A percentile compares a stretch with the other conserved stretches of the same genome.
Evolutionary conservation across 257 asterid species (phyloP).

Genomic region (Lycium barbarum): DNA sequence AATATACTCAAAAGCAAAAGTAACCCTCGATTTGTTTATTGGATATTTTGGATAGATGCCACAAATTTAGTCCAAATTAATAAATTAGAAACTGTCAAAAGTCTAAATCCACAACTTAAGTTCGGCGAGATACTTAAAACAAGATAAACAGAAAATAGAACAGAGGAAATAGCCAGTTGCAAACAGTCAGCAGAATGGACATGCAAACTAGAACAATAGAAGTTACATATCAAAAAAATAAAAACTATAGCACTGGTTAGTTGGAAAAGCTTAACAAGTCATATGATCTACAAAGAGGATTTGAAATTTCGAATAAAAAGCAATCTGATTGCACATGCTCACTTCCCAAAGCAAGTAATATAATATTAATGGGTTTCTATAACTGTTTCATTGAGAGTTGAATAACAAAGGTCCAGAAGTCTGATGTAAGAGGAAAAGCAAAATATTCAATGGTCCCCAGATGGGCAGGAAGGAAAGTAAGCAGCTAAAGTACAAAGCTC

Average conservation of each 20-base stretch:
- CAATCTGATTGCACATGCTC: constrained; percentile 3
- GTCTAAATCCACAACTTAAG: neutral
- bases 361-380: neutral
- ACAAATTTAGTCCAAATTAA: neutral
- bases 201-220: neutral
- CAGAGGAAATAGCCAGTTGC: neutral
- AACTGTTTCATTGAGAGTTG: neutral
- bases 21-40: constrained; percentile 18
- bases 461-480: neutral
- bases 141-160: neutral
- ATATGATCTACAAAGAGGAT: constrained; percentile 7
- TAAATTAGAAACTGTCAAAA: neutral
- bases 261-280: constrained; percentile 12
- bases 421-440: neutral
- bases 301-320: neutral
- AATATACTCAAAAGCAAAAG: constrained; percentile 24
- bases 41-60: neutral
- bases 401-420: neutral
- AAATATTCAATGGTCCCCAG: neutral
- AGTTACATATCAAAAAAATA: neutral
- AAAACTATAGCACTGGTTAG: constrained; percentile 7
- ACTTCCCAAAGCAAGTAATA: neutral
- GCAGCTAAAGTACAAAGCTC: neutral
- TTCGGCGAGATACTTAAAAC: neutral
- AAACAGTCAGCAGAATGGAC: neutral